These are phyloP conservation scores for Colletotrichum sp. DNA, from an alignment of 2,329 filamentous ascomycete species.

Conservation along the genomic window DNA sequence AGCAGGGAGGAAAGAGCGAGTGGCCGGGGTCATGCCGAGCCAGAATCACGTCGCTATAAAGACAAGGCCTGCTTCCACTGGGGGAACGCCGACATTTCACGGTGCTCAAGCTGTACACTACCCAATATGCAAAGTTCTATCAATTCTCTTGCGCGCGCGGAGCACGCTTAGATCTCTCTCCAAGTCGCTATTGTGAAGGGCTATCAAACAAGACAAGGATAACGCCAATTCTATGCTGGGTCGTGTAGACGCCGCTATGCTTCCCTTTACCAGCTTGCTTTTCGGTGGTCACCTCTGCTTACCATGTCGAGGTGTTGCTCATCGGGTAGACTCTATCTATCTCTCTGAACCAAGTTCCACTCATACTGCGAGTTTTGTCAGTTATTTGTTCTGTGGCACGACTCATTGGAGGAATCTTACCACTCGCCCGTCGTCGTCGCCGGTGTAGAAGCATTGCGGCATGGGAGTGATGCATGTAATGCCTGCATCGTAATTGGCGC, in stretches of 20 bases:
- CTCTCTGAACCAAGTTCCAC: constrained; percentile 65
- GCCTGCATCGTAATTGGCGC: constrained; percentile 63
- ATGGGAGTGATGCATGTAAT: constrained; percentile 89
- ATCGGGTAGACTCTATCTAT: constrained; percentile 52
- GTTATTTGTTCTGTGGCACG: neutral
- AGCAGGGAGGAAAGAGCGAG: neutral
- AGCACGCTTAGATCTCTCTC: neutral
- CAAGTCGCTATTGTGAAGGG: neutral
- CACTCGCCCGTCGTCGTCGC: constrained; percentile 91
- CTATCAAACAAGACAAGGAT: neutral
- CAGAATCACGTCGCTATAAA: neutral
- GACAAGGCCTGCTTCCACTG: neutral
- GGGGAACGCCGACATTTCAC: neutral
- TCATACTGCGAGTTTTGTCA: constrained; percentile 54
- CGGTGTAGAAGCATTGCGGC: constrained; percentile 86
- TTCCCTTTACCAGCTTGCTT: constrained; percentile 16
- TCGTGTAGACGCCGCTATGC: constrained; percentile 14
- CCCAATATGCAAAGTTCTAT: neutral
- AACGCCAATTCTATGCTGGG: constrained; percentile 16
- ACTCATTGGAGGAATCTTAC: constrained; percentile 47
- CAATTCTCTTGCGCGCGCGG: neutral
- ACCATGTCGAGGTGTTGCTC: neutral
- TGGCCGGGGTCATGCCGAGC: neutral
- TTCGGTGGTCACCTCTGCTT: neutral
- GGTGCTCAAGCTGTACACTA: constrained; percentile 11